Percentiles rank a stretch among this genome's conserved stretches.
These are phyloP conservation scores for Leavenworthia alabamica DNA, from an alignment of 345 rosid species.

Conservation along the genomic window DNA sequence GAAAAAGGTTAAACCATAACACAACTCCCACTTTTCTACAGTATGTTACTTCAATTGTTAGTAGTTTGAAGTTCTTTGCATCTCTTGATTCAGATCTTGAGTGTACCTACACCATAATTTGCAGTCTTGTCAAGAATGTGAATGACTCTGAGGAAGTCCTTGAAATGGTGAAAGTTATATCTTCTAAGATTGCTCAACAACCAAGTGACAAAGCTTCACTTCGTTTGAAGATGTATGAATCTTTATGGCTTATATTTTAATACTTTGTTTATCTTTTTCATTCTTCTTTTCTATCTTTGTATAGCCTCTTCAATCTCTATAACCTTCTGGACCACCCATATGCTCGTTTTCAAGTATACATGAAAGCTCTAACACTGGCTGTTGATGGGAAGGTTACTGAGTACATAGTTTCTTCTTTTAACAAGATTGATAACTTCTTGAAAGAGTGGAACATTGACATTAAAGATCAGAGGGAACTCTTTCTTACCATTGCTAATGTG, in stretches of 20 bases:
- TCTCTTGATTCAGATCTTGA: slow-evolving; percentile 60
- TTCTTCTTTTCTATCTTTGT: slow-evolving; percentile 12
- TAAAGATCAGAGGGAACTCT: slow-evolving; percentile 80
- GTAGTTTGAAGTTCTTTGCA: neutral
- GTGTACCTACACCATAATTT: slow-evolving; percentile 89
- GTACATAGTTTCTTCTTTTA: slow-evolving; percentile 60
- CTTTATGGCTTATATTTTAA: neutral
- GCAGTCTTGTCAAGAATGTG: slow-evolving; percentile 67
- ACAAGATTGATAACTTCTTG: slow-evolving; percentile 75
- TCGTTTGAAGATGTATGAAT: slow-evolving; percentile 78
- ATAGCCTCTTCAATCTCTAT: slow-evolving; percentile 90
- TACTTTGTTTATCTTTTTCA: slow-evolving; percentile 17
- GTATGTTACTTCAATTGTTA: neutral
- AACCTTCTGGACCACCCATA: slow-evolving; percentile 64
- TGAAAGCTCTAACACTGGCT: slow-evolving; percentile 69
- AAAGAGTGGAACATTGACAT: slow-evolving; percentile 87
- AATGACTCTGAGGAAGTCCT: slow-evolving; percentile 56
- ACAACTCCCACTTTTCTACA: neutral
- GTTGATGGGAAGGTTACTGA: slow-evolving; percentile 74
- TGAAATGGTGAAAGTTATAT: slow-evolving; percentile 68
- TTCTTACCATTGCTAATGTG: slow-evolving; percentile 59
- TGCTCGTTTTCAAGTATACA: slow-evolving; percentile 70
- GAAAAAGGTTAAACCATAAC: slow-evolving; percentile 66
- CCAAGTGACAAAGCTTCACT: slow-evolving; percentile 78
- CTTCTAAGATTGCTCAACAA: slow-evolving; percentile 69